phyloP scores from a whole-genome alignment of 331 rosid species.

The Arachis monticola region DNA sequence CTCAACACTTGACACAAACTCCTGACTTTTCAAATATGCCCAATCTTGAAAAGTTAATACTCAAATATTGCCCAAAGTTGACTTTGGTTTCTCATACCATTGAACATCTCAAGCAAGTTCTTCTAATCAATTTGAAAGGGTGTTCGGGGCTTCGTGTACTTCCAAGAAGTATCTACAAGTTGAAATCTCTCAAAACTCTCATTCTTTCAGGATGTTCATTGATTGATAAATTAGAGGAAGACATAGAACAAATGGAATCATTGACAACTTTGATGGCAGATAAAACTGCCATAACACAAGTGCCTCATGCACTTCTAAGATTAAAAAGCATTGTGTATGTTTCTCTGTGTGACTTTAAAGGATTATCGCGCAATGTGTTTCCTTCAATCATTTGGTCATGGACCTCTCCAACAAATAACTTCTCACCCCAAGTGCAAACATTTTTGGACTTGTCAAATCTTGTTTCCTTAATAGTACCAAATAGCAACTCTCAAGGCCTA shows the following conservation, averaged over 20 bases:
- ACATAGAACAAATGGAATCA: conserved; percentile 48
- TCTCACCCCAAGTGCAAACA: conserved; percentile 1
- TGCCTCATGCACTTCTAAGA: conserved; percentile 37
- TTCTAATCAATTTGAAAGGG: conserved; percentile 47
- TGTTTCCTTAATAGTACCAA: conserved; percentile 5
- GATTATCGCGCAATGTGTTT: conserved; percentile 32
- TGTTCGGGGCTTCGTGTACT: conserved; percentile 37
- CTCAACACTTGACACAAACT: conserved; percentile 36
- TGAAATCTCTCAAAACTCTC: conserved; percentile 45
- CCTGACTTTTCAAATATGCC: conserved; percentile 54
- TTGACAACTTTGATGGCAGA: conserved; percentile 42
- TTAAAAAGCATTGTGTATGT: conserved; percentile 38
- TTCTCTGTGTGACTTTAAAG: conserved; percentile 42
- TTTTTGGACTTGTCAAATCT: conserved; percentile 7
- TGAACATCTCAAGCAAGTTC: conserved; percentile 38
- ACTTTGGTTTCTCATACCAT: conserved; percentile 30
- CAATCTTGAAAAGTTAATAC: conserved; percentile 45
- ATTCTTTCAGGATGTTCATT: conserved; percentile 53
- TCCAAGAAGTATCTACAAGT: conserved; percentile 40
- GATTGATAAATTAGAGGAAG: conserved; percentile 37
- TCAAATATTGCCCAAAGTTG: conserved; percentile 24
- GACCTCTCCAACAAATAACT: conserved; percentile 37
- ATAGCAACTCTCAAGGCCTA: neutral
- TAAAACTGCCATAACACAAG: conserved; percentile 37
- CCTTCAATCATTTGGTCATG: conserved; percentile 45